Conservation (phyloP, 768 basidiomycete species). For the Naganishia antarctica region DNA sequence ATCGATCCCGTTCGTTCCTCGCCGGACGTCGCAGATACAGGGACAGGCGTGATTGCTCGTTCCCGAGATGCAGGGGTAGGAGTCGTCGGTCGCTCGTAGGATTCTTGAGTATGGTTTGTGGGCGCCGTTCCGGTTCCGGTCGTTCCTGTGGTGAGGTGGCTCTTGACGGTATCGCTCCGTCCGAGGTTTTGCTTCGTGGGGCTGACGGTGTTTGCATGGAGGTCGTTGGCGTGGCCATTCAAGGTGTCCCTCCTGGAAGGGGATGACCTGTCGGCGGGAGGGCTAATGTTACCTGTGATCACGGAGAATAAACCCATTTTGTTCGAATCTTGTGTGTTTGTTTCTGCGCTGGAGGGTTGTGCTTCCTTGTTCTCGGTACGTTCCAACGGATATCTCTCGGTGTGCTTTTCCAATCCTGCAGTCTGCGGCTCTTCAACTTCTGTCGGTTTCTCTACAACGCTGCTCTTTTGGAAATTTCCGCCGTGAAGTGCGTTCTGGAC, state of each 20-base stretch:
- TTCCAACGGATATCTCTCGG: too few species aligned
- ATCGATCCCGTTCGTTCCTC: slow-evolving; percentile 8
- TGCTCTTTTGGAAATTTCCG: too few species aligned
- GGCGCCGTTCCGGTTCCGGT: slow-evolving; percentile 1
- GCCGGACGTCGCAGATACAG: not conserved
- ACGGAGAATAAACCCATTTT: slow-evolving; percentile 28
- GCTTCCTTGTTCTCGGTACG: not conserved
- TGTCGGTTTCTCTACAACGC: slow-evolving; percentile 8
- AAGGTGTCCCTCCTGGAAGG: not conserved
- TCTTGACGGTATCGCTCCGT: slow-evolving; percentile 21
- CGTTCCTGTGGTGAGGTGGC: not conserved
- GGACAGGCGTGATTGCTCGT: slow-evolving; percentile 14
- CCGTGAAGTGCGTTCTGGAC: too few species aligned
- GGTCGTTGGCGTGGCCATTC: slow-evolving; percentile 5
- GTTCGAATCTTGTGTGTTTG: too few species aligned
- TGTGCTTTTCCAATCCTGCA: not conserved
- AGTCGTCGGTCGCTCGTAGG: not conserved
- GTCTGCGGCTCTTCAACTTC: slow-evolving; percentile 3
- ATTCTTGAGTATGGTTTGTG: too few species aligned
- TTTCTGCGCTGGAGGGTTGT: not conserved
- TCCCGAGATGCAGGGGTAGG: not conserved
- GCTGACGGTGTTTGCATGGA: slow-evolving; percentile 13
- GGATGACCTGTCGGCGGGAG: slow-evolving; percentile 9
- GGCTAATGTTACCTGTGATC: slow-evolving; percentile 19
- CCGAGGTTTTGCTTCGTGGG: not conserved